phyloP scores from a whole-genome alignment of 371 early-diverging fungal species.

The Rhizomucor miehei region DNA sequence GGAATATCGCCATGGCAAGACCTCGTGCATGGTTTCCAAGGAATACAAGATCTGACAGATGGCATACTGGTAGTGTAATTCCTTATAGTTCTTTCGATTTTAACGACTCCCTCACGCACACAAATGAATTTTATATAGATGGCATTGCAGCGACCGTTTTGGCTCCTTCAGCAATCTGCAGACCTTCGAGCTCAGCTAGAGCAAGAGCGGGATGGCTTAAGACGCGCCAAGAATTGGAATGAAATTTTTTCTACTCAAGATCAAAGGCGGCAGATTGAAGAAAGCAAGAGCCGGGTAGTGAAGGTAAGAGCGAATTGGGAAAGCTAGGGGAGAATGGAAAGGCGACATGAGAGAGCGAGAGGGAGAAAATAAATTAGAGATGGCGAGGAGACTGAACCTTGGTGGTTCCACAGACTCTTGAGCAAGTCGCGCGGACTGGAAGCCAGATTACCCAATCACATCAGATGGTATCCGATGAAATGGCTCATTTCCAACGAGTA shows the following conservation, averaged over 20 bases:
- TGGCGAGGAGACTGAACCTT: slow-evolving; percentile 8
- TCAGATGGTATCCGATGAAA: slow-evolving; percentile 43
- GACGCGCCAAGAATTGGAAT: slow-evolving; percentile 31
- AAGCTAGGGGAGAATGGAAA: too few relatives aligned
- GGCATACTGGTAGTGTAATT: slow-evolving; percentile 31
- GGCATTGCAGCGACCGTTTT: slow-evolving; percentile 32
- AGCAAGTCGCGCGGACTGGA: slow-evolving; percentile 28
- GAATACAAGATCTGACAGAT: slow-evolving; percentile 21
- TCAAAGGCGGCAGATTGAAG: slow-evolving; percentile 21
- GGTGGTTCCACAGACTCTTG: slow-evolving; percentile 22
- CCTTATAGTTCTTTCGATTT: background rate
- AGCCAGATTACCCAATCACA: slow-evolving; percentile 40
- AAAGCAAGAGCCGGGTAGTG: slow-evolving; percentile 28
- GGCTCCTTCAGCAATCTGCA: slow-evolving; percentile 19
- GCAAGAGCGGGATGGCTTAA: slow-evolving; percentile 28
- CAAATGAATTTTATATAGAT: slow-evolving; percentile 15
- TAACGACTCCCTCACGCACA: background rate
- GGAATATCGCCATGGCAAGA: slow-evolving; percentile 4
- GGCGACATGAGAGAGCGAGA: too few relatives aligned
- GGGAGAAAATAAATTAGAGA: background rate
- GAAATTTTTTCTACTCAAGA: slow-evolving; percentile 28
- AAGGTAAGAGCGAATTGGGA: slow-evolving; percentile 16
- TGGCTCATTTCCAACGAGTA: slow-evolving; percentile 39
- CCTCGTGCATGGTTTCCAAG: slow-evolving; percentile 17
- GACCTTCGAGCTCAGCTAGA: slow-evolving; percentile 24